Evolutionary conservation across 192 early-diverging fungal species (phyloP).

Genomic region (Mortierella alpina): DNA sequence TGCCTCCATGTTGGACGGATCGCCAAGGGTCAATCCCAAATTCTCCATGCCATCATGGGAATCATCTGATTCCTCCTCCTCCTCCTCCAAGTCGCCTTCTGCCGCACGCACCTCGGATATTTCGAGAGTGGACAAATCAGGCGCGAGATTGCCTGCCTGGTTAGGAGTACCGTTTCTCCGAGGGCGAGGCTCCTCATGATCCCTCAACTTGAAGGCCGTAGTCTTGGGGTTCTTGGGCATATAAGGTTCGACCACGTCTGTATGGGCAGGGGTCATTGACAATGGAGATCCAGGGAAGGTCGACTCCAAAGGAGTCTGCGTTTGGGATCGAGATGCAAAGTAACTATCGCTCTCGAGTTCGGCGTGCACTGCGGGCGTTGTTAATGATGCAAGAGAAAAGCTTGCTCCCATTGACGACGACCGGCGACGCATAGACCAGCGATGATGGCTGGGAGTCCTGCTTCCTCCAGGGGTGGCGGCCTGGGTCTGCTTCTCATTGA

Average conservation of each 20-base stretch:
- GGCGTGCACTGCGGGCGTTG: slow-evolving; percentile 34
- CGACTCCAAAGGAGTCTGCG: slow-evolving; percentile 22
- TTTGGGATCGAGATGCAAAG: slow-evolving; percentile 42
- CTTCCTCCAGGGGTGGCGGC: slow-evolving; percentile 59
- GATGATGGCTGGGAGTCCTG: slow-evolving; percentile 55
- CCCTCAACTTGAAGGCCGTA: slow-evolving; percentile 59
- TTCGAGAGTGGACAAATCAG: slow-evolving; percentile 26
- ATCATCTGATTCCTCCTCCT: slow-evolving; percentile 32
- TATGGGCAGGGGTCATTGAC: slow-evolving; percentile 40
- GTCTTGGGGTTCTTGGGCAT: slow-evolving; percentile 30
- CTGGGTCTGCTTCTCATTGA: slow-evolving; percentile 60
- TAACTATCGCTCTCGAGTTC: slow-evolving; percentile 39
- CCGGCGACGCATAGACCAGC: slow-evolving; percentile 47
- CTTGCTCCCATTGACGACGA: slow-evolving; percentile 21
- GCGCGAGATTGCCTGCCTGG: slow-evolving; percentile 1
- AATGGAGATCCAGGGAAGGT: slow-evolving; percentile 27
- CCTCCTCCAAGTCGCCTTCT: slow-evolving; percentile 1
- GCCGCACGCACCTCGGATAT: slow-evolving; percentile 12
- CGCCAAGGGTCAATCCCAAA: slow-evolving; percentile 74
- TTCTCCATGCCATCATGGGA: slow-evolving; percentile 38
- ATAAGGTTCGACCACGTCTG: slow-evolving; percentile 22
- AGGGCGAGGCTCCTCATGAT: slow-evolving; percentile 56
- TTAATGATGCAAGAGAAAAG: slow-evolving; percentile 32
- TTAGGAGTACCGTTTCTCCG: slow-evolving; percentile 18
- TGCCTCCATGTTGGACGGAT: slow-evolving; percentile 66